A percentile compares a stretch with the other conserved stretches of the same genome.
Conservation (phyloP, 441 rosid species). For the Rhodomyrtus psidioides region DNA sequence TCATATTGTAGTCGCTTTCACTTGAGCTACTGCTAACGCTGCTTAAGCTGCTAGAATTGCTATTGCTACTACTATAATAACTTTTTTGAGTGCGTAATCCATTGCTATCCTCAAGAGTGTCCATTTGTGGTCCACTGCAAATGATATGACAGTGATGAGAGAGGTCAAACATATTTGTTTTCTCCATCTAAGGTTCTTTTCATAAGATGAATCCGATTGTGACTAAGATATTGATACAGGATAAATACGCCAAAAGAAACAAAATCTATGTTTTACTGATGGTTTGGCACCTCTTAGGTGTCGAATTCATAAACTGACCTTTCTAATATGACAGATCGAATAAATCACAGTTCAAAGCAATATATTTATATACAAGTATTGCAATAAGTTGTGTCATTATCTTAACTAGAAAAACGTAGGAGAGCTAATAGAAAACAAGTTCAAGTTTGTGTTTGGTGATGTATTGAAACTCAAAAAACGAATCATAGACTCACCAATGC, state of each 20-base stretch:
- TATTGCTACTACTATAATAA: slow-evolving; percentile 91
- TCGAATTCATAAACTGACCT: not conserved
- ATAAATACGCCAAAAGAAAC: not conserved
- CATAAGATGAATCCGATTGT: not conserved
- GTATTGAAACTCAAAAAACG: not conserved
- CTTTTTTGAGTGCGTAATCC: slow-evolving; percentile 46
- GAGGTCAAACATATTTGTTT: not conserved
- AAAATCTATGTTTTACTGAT: not conserved
- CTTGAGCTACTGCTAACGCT: slow-evolving; percentile 88
- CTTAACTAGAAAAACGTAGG: not conserved
- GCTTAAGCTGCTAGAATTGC: slow-evolving; percentile 93
- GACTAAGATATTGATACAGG: not conserved
- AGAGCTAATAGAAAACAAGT: not conserved
- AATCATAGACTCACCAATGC: slow-evolving; percentile 72
- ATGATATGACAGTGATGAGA: slow-evolving; percentile 6
- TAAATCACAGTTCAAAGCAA: not conserved
- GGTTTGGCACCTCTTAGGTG: not conserved
- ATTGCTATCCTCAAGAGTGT: slow-evolving; percentile 56
- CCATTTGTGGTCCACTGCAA: slow-evolving; percentile 71
- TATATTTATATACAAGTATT: not conserved
- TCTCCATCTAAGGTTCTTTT: not conserved
- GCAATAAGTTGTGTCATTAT: not conserved
- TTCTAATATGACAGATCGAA: not conserved
- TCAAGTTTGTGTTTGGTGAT: not conserved
- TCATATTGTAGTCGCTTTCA: slow-evolving; percentile 78